Evolutionary conservation across 192 early-diverging fungal genomes (phyloP).

Genomic region (Chytriomyces confervae): DNA sequence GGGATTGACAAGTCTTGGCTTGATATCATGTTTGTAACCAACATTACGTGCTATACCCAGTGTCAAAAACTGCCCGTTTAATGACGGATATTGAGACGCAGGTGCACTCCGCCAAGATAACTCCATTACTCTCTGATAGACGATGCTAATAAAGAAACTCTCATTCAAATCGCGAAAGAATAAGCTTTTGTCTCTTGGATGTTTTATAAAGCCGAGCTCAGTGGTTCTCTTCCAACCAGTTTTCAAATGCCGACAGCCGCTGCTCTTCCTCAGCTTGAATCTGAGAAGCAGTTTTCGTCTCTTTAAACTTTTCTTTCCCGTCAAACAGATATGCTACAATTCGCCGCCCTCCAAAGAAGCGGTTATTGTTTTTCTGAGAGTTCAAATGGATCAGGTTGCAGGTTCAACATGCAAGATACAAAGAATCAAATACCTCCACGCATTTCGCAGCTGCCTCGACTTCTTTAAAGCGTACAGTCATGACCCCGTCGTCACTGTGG

Average conservation of each 20-base stretch:
- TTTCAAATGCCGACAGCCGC: constrained; percentile 84
- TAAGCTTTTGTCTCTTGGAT: too few species aligned
- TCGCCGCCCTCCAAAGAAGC: constrained; percentile 86
- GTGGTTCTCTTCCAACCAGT: constrained; percentile 80
- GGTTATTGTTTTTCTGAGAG: constrained; percentile 83
- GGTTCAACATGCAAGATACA: neutral
- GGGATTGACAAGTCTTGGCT: too few species aligned
- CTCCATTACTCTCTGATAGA: too few species aligned
- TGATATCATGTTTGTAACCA: too few species aligned
- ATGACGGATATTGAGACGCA: too few species aligned
- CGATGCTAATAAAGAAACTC: too few species aligned
- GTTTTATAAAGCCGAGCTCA: constrained; percentile 1
- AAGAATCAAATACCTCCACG: constrained; percentile 65
- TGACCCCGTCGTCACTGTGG: constrained; percentile 74
- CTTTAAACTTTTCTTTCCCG: constrained; percentile 80
- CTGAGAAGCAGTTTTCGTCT: constrained; percentile 55
- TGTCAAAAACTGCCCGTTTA: too few species aligned
- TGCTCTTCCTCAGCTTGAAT: constrained; percentile 74
- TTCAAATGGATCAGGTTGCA: neutral
- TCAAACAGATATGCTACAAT: constrained; percentile 81
- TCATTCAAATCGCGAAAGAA: too few species aligned
- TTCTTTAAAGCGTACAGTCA: constrained; percentile 89
- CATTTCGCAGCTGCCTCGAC: constrained; percentile 78
- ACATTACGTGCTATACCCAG: too few species aligned
- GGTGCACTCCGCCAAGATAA: too few species aligned